phyloP scores from a whole-genome alignment of 2,329 filamentous ascomycete species.

The Pseudopithomyces maydicus region DNA sequence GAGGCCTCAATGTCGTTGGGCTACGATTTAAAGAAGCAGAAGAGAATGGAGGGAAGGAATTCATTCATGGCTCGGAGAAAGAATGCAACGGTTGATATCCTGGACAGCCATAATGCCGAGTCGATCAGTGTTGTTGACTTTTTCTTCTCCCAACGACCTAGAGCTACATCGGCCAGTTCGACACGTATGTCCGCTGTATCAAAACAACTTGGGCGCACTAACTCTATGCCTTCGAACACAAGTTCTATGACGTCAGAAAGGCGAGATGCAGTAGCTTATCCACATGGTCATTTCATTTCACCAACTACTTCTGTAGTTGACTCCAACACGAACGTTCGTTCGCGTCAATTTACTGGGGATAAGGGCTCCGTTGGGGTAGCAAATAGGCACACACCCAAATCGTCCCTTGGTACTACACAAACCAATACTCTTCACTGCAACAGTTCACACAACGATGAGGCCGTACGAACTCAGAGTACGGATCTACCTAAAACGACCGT shows the following conservation, averaged over 20 bases:
- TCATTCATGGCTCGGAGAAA: conserved; percentile 14
- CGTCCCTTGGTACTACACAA: background rate
- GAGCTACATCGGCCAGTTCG: background rate
- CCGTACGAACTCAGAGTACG: background rate
- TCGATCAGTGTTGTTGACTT: background rate
- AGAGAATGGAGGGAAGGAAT: conserved; percentile 13
- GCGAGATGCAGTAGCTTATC: conserved; percentile 8
- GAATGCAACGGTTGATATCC: conserved; percentile 26
- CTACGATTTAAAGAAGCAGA: background rate
- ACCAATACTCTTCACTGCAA: background rate
- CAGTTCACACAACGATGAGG: background rate
- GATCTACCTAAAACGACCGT: background rate
- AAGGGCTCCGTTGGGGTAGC: background rate
- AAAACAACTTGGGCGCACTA: background rate
- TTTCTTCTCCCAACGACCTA: conserved; percentile 3
- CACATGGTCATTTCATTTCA: background rate
- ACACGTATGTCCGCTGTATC: background rate
- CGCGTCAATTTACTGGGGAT: background rate
- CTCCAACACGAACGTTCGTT: background rate
- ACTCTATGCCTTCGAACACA: background rate
- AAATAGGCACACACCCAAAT: background rate
- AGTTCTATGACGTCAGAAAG: conserved; percentile 5
- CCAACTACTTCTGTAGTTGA: background rate
- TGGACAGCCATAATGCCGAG: conserved; percentile 21
- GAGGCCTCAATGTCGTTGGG: background rate